Conservation (phyloP, 2,329 filamentous ascomycete genomes). For the Didymella arachidicola region DNA sequence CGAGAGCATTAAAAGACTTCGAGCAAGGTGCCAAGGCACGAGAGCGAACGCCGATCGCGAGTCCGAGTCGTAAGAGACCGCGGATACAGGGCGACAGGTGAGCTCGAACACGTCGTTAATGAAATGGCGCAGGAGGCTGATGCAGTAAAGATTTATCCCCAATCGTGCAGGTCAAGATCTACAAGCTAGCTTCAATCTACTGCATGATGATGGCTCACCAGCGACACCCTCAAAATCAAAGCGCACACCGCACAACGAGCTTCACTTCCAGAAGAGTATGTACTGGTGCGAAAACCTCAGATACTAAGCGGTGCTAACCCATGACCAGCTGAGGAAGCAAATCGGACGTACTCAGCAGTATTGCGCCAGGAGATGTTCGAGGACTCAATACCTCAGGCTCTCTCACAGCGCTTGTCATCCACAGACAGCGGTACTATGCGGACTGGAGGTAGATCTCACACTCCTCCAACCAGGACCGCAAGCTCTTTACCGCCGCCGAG, state of each 20-base stretch:
- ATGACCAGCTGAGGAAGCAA: slow-evolving; percentile 82
- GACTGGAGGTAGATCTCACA: slow-evolving; percentile 77
- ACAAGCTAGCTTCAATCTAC: slow-evolving; percentile 87
- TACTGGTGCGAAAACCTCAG: slow-evolving; percentile 11
- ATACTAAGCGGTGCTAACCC: slow-evolving; percentile 22
- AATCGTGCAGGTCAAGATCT: slow-evolving; percentile 92
- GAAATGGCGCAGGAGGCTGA: background rate
- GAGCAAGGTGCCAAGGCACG: slow-evolving; percentile 66
- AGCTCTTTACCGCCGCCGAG: slow-evolving; percentile 72
- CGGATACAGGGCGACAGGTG: slow-evolving; percentile 67
- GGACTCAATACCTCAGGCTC: slow-evolving; percentile 81
- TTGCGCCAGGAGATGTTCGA: slow-evolving; percentile 94
- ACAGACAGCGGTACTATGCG: slow-evolving; percentile 62
- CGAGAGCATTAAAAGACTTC: slow-evolving; percentile 67
- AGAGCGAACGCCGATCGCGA: slow-evolving; percentile 69
- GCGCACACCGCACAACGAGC: slow-evolving; percentile 84
- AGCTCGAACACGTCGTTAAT: slow-evolving; percentile 7
- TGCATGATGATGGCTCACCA: slow-evolving; percentile 92
- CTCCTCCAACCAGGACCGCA: slow-evolving; percentile 74
- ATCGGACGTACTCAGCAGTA: slow-evolving; percentile 87
- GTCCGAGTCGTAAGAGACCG: slow-evolving; percentile 73
- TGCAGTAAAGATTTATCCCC: slow-evolving; percentile 80
- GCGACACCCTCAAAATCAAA: slow-evolving; percentile 87
- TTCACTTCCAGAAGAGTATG: slow-evolving; percentile 87
- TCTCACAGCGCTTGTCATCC: slow-evolving; percentile 65